A percentile compares a stretch with the other conserved stretches of the same genome.
Evolutionary conservation across 1,284 basidiomycete species (phyloP).

Genomic region (Trametes polyzona): DNA sequence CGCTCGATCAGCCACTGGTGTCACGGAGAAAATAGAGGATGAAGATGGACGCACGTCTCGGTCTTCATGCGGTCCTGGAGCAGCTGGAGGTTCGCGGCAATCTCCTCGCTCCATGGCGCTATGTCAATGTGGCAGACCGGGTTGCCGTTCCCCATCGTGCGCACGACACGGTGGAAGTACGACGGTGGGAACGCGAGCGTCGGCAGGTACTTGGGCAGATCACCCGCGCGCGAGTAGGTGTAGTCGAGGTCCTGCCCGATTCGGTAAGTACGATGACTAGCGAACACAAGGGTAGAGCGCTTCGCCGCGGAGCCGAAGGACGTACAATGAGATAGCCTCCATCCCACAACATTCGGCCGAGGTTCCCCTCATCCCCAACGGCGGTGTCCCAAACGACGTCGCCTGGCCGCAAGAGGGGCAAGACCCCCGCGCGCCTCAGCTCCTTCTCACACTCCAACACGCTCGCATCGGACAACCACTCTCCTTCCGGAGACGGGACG

Average conservation of each 20-base stretch:
- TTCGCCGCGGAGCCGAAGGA: slow-evolving; percentile 38
- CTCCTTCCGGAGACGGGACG: slow-evolving; percentile 79
- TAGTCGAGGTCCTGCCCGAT: slow-evolving; percentile 74
- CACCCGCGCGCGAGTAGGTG: slow-evolving; percentile 71
- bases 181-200: slow-evolving; percentile 79
- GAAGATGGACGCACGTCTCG: slow-evolving; percentile 64
- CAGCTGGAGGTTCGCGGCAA: slow-evolving; percentile 71
- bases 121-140: slow-evolving; percentile 76
- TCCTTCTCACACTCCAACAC: slow-evolving; percentile 81
- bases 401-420: slow-evolving; percentile 63
- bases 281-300: slow-evolving; percentile 8
- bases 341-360: slow-evolving; percentile 80
- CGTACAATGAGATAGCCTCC: slow-evolving; percentile 80
- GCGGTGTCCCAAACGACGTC: slow-evolving; percentile 85
- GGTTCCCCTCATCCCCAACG: slow-evolving; percentile 80
- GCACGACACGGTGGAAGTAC: slow-evolving; percentile 82
- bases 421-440: slow-evolving; percentile 65
- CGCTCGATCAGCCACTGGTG: no score
- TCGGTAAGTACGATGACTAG: neutral
- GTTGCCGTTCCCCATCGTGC: slow-evolving; percentile 59
- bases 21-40: slow-evolving; percentile 1
- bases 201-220: slow-evolving; percentile 76
- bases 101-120: slow-evolving; percentile 74
- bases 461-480: slow-evolving; percentile 79
- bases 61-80: slow-evolving; percentile 77